Conservation (phyloP, 345 rosid genomes). For the Schrenkiella parvula region DNA sequence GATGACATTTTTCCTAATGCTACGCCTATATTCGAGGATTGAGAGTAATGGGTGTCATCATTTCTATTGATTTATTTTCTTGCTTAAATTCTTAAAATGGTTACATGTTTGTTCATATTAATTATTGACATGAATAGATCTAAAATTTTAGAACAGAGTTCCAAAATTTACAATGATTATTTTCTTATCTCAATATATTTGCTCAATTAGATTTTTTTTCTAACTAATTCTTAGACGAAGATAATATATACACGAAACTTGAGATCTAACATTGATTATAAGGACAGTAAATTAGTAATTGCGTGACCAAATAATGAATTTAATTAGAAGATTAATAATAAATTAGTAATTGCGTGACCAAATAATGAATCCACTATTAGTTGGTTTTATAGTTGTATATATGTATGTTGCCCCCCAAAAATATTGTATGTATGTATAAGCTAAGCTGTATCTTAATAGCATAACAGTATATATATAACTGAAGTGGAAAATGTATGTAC, state of each 20-base stretch:
- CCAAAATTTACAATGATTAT: not conserved
- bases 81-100: not conserved
- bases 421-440: not conserved
- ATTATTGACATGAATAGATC: not conserved
- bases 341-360: not conserved
- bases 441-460: slow-evolving; percentile 19
- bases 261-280: not conserved
- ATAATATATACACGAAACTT: not conserved
- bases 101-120: not conserved
- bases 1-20: slow-evolving; percentile 18
- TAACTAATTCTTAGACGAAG: not conserved
- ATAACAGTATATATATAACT: slow-evolving; percentile 9
- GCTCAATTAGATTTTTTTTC: not conserved
- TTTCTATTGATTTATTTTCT: not conserved
- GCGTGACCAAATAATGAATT: not conserved
- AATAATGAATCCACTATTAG: not conserved
- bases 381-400: slow-evolving; percentile 24
- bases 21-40: slow-evolving; percentile 35
- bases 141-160: not conserved
- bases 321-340: too few species aligned
- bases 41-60: slow-evolving; percentile 7
- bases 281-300: not conserved
- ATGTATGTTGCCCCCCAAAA: not conserved
- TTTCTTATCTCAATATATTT: not conserved
- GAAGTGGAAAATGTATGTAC: slow-evolving; percentile 12